Evolutionary conservation across 768 basidiomycete species (phyloP).

Genomic region (Termitomyces sp.): DNA sequence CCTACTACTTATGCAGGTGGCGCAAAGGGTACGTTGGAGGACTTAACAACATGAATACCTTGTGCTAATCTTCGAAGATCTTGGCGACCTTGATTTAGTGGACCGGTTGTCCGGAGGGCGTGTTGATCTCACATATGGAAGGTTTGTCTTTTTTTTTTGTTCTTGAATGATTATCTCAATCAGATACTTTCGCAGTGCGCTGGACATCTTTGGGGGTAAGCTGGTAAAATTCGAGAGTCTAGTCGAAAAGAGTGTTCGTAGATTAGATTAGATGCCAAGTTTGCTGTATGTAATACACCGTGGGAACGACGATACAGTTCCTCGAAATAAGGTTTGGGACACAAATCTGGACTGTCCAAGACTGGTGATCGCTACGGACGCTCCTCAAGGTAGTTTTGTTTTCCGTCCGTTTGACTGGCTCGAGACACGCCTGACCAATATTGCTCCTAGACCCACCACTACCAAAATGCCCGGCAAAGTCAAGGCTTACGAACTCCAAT

Average conservation of each 20-base stretch:
- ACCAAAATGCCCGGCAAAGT: conserved; percentile 83
- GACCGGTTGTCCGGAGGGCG: conserved; percentile 73
- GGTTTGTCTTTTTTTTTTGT: conserved; percentile 29
- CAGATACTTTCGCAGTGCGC: conserved; percentile 24
- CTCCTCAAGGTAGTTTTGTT: conserved; percentile 36
- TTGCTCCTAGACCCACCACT: conserved; percentile 13
- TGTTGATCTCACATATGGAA: conserved; percentile 86
- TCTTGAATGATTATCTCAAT: neutral
- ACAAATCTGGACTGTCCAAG: conserved; percentile 21
- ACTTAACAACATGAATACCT: neutral
- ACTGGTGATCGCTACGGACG: conserved; percentile 32
- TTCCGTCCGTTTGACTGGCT: neutral
- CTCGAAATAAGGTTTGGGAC: conserved; percentile 39
- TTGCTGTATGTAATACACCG: conserved; percentile 18
- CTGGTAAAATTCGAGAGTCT: conserved; percentile 47
- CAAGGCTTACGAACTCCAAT: conserved; percentile 95
- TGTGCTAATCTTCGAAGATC: conserved; percentile 37
- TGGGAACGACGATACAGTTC: conserved; percentile 39
- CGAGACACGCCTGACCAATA: neutral
- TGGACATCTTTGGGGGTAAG: conserved; percentile 69
- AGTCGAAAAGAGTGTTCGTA: conserved; percentile 16
- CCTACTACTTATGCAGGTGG: conserved; percentile 98
- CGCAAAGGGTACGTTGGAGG: conserved; percentile 61
- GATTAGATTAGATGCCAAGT: conserved; percentile 36
- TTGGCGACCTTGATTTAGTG: conserved; percentile 78